phyloP scores from a whole-genome alignment of 2,329 filamentous ascomycete species.

The Talaromyces sp. region DNA sequence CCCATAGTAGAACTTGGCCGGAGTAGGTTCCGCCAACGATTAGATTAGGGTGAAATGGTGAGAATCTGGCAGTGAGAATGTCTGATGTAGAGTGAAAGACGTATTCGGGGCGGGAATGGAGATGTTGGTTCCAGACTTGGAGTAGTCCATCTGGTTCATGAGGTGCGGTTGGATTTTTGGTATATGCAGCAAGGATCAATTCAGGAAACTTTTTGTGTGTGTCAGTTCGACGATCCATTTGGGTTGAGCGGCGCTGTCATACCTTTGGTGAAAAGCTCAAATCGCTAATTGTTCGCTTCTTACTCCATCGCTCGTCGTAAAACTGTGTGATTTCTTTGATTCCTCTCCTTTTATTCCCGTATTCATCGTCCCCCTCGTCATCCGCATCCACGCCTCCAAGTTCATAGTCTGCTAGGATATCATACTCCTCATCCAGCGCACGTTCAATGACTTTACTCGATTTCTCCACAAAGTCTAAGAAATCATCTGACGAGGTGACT shows the following conservation, averaged over 20 bases:
- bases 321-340: constrained; percentile 84
- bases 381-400: constrained; percentile 67
- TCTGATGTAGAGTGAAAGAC: constrained; percentile 95
- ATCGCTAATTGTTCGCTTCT: constrained; percentile 94
- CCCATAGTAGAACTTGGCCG: constrained; percentile 94
- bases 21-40: constrained; percentile 96
- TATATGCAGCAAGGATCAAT: constrained; percentile 88
- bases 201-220: constrained; percentile 64
- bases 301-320: constrained; percentile 92
- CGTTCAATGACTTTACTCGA: constrained; percentile 97
- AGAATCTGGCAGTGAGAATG: constrained; percentile 92
- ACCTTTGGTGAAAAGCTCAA: constrained; percentile 92
- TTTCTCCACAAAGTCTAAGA: constrained; percentile 89
- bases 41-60: constrained; percentile 95
- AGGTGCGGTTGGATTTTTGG: constrained; percentile 91
- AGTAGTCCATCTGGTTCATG: constrained; percentile 91
- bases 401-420: constrained; percentile 92
- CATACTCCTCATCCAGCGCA: constrained; percentile 91
- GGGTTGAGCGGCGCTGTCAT: constrained; percentile 9
- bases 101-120: constrained; percentile 92
- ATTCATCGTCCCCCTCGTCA: constrained; percentile 73
- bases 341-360: constrained; percentile 42
- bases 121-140: constrained; percentile 94
- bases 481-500: constrained; percentile 87
- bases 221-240: background rate